Base-by-base conservation (phyloP, 768 basidiomycete genomes). In the Lyophyllum shimeji region DNA sequence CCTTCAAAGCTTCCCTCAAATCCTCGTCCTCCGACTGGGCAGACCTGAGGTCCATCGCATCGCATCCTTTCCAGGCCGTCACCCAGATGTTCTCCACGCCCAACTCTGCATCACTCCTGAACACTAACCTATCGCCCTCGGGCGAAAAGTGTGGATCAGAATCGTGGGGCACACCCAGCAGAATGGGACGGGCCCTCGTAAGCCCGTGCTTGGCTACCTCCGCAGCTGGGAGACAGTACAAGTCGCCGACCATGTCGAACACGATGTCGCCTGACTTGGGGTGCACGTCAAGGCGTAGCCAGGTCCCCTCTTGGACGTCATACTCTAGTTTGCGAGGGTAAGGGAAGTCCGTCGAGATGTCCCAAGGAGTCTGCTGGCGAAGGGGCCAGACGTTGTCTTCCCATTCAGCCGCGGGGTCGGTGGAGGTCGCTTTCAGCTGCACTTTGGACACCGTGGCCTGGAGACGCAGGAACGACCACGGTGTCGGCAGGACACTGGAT, bases 11-110 rank as follows among this genome's bases (percentile, higher is more conserved):
- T 4, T 68, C 52, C 15, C 52, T 27, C 20, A 83, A 68, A 44
- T 71, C 73, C 2, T 57, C 63, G n/a, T 58, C 50, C 33, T 64
- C 60, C 31, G 63, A 58, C n/a, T 52, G 47, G 11, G 53, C 21
- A 7, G 74, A 71, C 54, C 81, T 72, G 13, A 87, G 59, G 61
- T 83, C 78, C 81, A 86, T 86, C 11, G 70, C 75, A 31, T 77
- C 71, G 63, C 89, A 90, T n/a, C 85, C 84, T 52, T 69, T 74
- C 87, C 86, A 90, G 13, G 78, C 74, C 55, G 75, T 80, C 18
- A 86, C 74, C 87, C 87, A 90, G 6, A 90, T 86, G 62, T 90
- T 90, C 63, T 89, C 87, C 15, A 89, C 73, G 4, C 89, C 89
- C 2, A 87, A 74, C 33, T 76, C 86, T 7, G 87, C 88, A 67